Evolutionary conservation across 2,329 filamentous ascomycete genomes (phyloP).

Genomic region (Colletotrichum sp.): DNA sequence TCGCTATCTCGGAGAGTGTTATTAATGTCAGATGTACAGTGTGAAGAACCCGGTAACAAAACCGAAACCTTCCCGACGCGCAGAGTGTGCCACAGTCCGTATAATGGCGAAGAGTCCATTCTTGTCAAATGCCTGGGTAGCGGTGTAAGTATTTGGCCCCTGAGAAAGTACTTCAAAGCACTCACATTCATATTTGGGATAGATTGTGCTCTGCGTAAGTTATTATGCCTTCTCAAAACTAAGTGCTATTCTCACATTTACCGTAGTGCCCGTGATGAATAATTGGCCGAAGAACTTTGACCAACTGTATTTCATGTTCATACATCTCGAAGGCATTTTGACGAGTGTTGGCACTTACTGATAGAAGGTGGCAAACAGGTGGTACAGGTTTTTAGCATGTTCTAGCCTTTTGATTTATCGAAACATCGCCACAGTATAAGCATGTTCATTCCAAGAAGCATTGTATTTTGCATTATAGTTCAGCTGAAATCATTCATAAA

Average conservation of each 20-base stretch:
- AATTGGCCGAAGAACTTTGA: background rate
- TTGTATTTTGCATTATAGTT: background rate
- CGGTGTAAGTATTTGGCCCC: background rate
- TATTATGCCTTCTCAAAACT: background rate
- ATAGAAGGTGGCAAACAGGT: background rate
- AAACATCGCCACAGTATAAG: background rate
- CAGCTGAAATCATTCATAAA: background rate
- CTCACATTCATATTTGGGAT: background rate
- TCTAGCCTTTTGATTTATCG: background rate
- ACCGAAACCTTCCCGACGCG: background rate
- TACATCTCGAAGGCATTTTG: fast-evolving
- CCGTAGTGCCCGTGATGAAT: background rate
- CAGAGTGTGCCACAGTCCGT: background rate
- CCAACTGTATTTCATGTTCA: background rate
- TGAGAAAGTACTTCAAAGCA: background rate
- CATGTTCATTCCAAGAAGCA: background rate
- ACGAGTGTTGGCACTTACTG: background rate
- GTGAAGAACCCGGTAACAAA: background rate
- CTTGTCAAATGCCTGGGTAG: background rate
- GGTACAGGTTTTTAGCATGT: background rate
- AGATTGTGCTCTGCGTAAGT: background rate
- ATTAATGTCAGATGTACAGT: background rate
- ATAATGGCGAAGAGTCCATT: background rate
- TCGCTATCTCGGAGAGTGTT: background rate
- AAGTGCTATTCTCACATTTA: background rate